phyloP scores from a whole-genome alignment of 2,329 filamentous ascomycete genomes.

The Phoma sp. region DNA sequence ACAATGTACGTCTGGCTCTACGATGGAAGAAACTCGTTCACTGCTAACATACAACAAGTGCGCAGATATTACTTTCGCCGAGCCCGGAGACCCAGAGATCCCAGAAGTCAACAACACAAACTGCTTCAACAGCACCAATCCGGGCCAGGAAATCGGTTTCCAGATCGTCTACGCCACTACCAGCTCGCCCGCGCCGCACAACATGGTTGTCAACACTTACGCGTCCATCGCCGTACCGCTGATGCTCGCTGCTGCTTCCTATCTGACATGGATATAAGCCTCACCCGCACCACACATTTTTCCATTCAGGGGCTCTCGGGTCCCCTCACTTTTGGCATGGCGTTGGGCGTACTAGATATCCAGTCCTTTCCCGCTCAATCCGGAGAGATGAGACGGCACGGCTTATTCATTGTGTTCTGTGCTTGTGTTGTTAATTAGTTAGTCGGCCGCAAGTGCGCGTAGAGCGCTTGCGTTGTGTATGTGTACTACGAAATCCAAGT shows the following conservation, averaged over 20 bases:
- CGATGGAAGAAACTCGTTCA: neutral
- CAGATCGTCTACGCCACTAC: constrained; percentile 72
- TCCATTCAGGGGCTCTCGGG: too few relatives aligned
- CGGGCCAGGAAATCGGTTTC: constrained; percentile 64
- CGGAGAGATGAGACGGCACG: constrained; percentile 2
- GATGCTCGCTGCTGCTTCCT: constrained; percentile 35
- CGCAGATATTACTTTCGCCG: constrained; percentile 90
- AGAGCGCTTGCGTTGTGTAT: constrained; percentile 12
- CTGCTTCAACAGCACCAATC: constrained; percentile 80
- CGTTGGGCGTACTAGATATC: constrained; percentile 35
- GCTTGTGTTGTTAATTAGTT: neutral
- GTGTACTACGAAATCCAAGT: constrained; percentile 9
- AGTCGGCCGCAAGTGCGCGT: constrained; percentile 1
- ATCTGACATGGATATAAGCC: constrained; percentile 33
- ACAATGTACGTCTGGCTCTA: constrained; percentile 65
- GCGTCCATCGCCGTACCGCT: constrained; percentile 36
- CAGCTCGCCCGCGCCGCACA: constrained; percentile 37
- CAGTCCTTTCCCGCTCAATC: constrained; percentile 16
- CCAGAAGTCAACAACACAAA: constrained; percentile 77
- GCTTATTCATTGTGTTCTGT: neutral
- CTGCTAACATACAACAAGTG: constrained; percentile 63
- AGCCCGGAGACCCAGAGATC: constrained; percentile 69
- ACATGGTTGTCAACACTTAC: constrained; percentile 32
- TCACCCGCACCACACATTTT: neutral
- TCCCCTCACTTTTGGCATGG: constrained; percentile 5